Conservation (phyloP, 192 early-diverging fungal species). For the Cetraspora pellucida region DNA sequence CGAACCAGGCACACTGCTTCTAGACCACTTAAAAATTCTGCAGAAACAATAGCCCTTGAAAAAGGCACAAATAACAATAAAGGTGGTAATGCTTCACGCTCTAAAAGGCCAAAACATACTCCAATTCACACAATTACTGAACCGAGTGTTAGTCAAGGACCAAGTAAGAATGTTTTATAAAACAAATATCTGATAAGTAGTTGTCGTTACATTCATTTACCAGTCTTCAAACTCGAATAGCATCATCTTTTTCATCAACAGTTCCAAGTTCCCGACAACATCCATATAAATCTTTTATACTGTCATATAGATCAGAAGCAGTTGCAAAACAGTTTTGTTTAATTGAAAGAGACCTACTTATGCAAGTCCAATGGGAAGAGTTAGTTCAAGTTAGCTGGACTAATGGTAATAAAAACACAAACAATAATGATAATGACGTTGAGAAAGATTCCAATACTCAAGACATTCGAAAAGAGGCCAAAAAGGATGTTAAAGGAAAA, state of each 20-base stretch:
- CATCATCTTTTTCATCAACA: not conserved
- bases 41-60: not conserved
- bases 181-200: not conserved
- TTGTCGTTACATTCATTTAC: not conserved
- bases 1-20: not conserved
- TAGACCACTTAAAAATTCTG: not conserved
- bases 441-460: conserved; percentile 25
- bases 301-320: conserved; percentile 49
- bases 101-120: too few relatives aligned
- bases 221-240: not conserved
- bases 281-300: conserved; percentile 40
- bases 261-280: not conserved
- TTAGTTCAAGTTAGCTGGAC: conserved; percentile 8
- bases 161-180: too few relatives aligned
- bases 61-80: too few relatives aligned
- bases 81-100: too few relatives aligned
- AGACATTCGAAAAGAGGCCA: conserved; percentile 49
- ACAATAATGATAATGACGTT: not conserved
- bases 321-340: conserved; percentile 62
- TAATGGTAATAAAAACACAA: not conserved
- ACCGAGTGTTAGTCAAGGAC: too few relatives aligned
- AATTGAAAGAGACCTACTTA: conserved; percentile 50
- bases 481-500: conserved; percentile 24
- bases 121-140: too few relatives aligned
- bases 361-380: not conserved